Conservation (phyloP, 2,329 filamentous ascomycete species). For the Chaetomium olivaceum region DNA sequence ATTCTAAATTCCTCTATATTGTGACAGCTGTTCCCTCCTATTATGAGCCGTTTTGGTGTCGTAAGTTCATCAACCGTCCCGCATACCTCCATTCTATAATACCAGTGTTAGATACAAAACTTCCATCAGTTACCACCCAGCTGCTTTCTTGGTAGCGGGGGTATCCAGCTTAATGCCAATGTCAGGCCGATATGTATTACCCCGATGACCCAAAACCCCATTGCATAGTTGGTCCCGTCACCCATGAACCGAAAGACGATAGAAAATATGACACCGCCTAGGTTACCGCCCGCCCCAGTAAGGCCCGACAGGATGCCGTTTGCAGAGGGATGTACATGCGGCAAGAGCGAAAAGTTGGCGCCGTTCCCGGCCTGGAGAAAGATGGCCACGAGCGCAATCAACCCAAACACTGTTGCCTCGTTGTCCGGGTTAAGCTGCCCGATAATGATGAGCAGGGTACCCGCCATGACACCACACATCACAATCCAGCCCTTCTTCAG, state of each 20-base stretch:
- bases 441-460: neutral
- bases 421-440: neutral
- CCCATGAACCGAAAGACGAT: conserved; percentile 75
- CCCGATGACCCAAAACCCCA: conserved; percentile 80
- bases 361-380: conserved; percentile 86
- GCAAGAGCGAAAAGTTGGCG: conserved; percentile 81
- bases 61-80: no score
- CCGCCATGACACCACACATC: conserved; percentile 54
- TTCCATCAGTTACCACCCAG: conserved; percentile 45
- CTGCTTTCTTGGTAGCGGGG: conserved; percentile 56
- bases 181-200: conserved; percentile 71
- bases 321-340: conserved; percentile 79
- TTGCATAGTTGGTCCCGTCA: conserved; percentile 64
- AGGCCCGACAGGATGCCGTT: conserved; percentile 78
- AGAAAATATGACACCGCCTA: conserved; percentile 83
- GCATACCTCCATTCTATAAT: no score
- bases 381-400: conserved; percentile 74
- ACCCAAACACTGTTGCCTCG: conserved; percentile 62
- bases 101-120: no score
- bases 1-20: no score
- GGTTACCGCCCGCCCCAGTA: conserved; percentile 77
- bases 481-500: conserved; percentile 60
- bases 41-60: no score
- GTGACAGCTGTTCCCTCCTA: no score
- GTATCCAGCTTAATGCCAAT: conserved; percentile 58